Base-by-base conservation (phyloP, 208 protist species). In the Acanthamoeba castellanii region DNA sequence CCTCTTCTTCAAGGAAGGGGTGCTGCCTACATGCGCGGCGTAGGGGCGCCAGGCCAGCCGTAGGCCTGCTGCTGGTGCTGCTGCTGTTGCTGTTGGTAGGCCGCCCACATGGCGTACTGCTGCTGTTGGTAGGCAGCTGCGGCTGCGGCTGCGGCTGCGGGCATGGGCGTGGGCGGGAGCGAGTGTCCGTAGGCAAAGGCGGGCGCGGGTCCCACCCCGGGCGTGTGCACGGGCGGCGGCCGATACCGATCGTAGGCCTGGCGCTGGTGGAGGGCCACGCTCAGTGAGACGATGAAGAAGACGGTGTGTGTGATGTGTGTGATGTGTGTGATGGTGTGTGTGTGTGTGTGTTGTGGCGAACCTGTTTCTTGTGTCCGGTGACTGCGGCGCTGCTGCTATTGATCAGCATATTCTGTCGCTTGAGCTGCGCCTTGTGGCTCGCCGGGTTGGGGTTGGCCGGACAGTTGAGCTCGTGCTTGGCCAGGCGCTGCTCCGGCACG, bases 391-490 rank as follows among this genome's bases (percentile, higher is more conserved):
- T 85, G 47, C 76, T 85, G 47, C 57, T 85, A 27, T 85, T 85
- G 13, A 20, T 18, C 76, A 85, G 27, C 11, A 85, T 8, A 42
- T 85, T 85, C 76, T 59, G 34, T 42, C 76, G 76, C 20, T 57
- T 52, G 25, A 34, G 16, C 76, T 61, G 16, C 45, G 76, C 76
- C 30, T 85, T 85, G 76, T 20, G 11, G 47, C 45, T 61, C 45
- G 9, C 37, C 20, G 76, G 76, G 45, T 85, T 85, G 16, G 76
- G 76, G 47, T 85, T 85, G 20, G 76, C 25, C 27, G 76, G 76
- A 27, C 76, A 85, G 76, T 85, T 85, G 45, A 22, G 22, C 45
- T 85, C 76, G 8, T 85, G 76, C 76, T 85, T 85, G 4, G 11
- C 76, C 37, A 85, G 45, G 2, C 76, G 34, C 13, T 85, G 76